phyloP scores from a whole-genome alignment of 495 filamentous ascomycete species.

The Copromyces sp. region DNA sequence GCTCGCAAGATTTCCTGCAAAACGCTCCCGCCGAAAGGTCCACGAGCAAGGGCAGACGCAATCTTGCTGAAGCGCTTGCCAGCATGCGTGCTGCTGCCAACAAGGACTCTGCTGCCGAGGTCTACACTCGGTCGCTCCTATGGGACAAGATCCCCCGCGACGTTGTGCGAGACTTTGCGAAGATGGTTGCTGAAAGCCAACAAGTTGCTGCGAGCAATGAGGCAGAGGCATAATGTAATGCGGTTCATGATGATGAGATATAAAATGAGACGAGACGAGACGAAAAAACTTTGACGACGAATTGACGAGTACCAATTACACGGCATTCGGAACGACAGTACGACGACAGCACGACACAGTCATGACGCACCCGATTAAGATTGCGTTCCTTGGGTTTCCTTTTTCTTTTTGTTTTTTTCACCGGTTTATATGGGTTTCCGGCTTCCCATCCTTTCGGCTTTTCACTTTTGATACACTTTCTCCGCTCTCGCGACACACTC shows the following conservation, averaged over 20 bases:
- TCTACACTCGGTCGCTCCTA: slow-evolving; percentile 85
- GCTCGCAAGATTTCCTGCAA: slow-evolving; percentile 54
- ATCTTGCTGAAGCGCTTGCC: slow-evolving; percentile 74
- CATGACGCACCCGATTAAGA: neutral
- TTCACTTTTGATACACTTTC: slow-evolving; percentile 18
- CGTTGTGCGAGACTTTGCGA: slow-evolving; percentile 84
- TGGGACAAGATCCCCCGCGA: slow-evolving; percentile 91
- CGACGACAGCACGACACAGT: neutral
- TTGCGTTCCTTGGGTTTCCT: slow-evolving; percentile 16
- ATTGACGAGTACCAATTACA: neutral
- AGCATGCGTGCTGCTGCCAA: slow-evolving; percentile 55
- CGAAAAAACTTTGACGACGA: neutral
- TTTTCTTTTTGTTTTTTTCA: slow-evolving; percentile 18
- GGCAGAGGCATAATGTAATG: slow-evolving; percentile 24
- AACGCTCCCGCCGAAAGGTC: slow-evolving; percentile 34
- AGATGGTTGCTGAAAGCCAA: slow-evolving; percentile 62
- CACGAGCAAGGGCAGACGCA: slow-evolving; percentile 49
- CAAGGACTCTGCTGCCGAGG: slow-evolving; percentile 64
- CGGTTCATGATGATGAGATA: slow-evolving; percentile 3
- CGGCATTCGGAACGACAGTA: neutral
- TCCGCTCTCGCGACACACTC: slow-evolving; percentile 27
- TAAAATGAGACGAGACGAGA: neutral
- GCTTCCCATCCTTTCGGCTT: slow-evolving; percentile 7
- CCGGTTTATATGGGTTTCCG: slow-evolving; percentile 8
- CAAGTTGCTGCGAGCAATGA: slow-evolving; percentile 24